Evolutionary conservation across 2,329 filamentous ascomycete species (phyloP).

Genomic region (Talaromyces piceae): DNA sequence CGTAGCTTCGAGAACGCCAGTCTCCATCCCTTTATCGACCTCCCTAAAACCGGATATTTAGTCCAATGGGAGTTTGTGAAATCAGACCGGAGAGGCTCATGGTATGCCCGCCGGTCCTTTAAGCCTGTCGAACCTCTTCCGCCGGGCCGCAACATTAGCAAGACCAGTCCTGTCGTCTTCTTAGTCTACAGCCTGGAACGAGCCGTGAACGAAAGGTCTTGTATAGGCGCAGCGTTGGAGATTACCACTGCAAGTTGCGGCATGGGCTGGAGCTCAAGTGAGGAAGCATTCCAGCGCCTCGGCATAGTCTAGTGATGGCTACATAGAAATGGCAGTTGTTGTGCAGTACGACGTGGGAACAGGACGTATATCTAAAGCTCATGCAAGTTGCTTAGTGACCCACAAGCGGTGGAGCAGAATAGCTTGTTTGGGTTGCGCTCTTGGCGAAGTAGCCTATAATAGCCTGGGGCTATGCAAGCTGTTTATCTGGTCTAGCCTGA

Average conservation of each 20-base stretch:
- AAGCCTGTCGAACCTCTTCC: conserved; percentile 15
- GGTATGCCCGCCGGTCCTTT: conserved; percentile 14
- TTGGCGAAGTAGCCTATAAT: background rate
- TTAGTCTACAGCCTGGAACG: background rate
- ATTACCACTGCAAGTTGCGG: background rate
- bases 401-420: background rate
- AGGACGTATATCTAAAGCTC: background rate
- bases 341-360: background rate
- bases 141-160: conserved; percentile 11
- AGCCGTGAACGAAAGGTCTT: background rate
- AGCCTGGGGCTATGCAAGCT: background rate
- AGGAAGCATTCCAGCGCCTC: background rate
- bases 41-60: conserved; percentile 3
- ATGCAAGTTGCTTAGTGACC: background rate
- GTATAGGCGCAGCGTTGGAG: background rate
- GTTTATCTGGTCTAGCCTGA: too few relatives aligned
- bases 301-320: background rate
- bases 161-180: conserved; percentile 11
- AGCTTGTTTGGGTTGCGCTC: background rate
- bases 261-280: background rate
- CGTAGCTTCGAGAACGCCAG: conserved; percentile 1
- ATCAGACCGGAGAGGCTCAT: conserved; percentile 6
- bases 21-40: conserved; percentile 3
- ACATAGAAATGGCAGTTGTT: background rate
- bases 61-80: background rate